Evolutionary conservation across 2,329 filamentous ascomycete genomes (phyloP), one percentile per base, ranked within the genome.

Genomic region (Pseudogymnoascus sp.): DNA sequence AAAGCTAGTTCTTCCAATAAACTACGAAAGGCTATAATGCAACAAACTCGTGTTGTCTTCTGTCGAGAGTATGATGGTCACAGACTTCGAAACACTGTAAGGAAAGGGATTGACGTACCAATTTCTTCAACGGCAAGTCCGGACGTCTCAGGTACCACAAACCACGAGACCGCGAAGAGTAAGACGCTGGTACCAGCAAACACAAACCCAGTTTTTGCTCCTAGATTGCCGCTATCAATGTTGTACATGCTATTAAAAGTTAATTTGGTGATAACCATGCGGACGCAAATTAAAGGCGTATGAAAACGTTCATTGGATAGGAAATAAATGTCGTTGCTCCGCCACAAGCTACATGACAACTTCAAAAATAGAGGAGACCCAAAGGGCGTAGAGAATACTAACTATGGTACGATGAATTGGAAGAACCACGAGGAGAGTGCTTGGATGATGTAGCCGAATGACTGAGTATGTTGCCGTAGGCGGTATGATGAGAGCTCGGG

Each of bases 61-160:
- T 8, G 12, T n/a, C 6, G 20, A 22, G 20, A 25, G 37, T 6
- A 25, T 43, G 39, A 43, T 43, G 12, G 6, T 22, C 12, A 6
- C 11, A 14, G 39, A 43, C 22, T 16, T 22, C 6, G 20, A 3
- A 43, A 43, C 2, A 11, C 18, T 11, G 20, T 11, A 14, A 22
- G 20, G 39, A 14, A 6, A 25, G 20, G 20, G 12, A 43, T 6
- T 25, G 63, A 37, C 62, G 57, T 63, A 67, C 83, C 80, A 62
- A 84, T 78, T 65, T 82, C 79, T 37, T 72, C 71, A 0, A 76
- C 71, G 1, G 70, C 77, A 18, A 78, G 70, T 3, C 77, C 78
- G 68, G 78, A 79, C 72, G 81, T 83, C 67, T 85, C 82, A 0
- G 82, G 82, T 0, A 84, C 71, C 36, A 73, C 71, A 9, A 75